Evolutionary conservation across 1,139 yeast species (phyloP).

Genomic region (Candida mesenterica): DNA sequence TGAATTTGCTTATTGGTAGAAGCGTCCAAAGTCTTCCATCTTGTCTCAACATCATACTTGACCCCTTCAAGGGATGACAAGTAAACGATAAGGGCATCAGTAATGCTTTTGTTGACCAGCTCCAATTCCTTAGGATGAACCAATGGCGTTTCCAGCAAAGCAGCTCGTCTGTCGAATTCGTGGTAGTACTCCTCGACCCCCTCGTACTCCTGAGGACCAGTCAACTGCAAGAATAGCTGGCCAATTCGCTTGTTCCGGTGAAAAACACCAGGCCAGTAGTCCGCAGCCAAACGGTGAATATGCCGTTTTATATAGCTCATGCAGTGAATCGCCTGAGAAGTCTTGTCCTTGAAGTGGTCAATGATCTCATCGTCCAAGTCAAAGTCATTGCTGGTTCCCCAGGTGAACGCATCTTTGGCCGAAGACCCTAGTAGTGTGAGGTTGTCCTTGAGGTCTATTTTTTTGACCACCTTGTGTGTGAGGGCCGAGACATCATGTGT

Average conservation of each 20-base stretch:
- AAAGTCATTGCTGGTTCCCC: slow-evolving; percentile 5
- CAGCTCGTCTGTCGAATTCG: slow-evolving; percentile 32
- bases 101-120: slow-evolving; percentile 28
- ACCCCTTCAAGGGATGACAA: slow-evolving; percentile 28
- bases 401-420: slow-evolving; percentile 19
- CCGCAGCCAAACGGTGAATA: slow-evolving; percentile 30
- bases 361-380: slow-evolving; percentile 43
- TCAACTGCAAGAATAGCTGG: slow-evolving; percentile 30
- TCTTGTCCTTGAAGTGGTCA: slow-evolving; percentile 43
- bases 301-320: slow-evolving; percentile 41
- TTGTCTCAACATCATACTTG: slow-evolving; percentile 29
- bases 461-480: slow-evolving; percentile 3
- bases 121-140: slow-evolving; percentile 43
- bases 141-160: slow-evolving; percentile 30
- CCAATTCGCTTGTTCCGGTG: slow-evolving; percentile 33
- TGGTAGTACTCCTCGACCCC: slow-evolving; percentile 42
- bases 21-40: slow-evolving; percentile 31
- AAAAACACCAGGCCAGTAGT: slow-evolving; percentile 37
- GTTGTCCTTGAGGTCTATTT: slow-evolving; percentile 15
- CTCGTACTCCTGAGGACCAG: slow-evolving; percentile 43
- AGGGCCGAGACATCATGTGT: not conserved
- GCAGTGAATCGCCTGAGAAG: slow-evolving; percentile 42
- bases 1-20: slow-evolving; percentile 32
- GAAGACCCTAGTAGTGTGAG: slow-evolving; percentile 15
- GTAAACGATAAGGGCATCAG: slow-evolving; percentile 32